Percentiles rank a stretch among this genome's conserved stretches.
phyloP scores from a whole-genome alignment of 1,284 basidiomycete species.

The Cryptococcus sp. region DNA sequence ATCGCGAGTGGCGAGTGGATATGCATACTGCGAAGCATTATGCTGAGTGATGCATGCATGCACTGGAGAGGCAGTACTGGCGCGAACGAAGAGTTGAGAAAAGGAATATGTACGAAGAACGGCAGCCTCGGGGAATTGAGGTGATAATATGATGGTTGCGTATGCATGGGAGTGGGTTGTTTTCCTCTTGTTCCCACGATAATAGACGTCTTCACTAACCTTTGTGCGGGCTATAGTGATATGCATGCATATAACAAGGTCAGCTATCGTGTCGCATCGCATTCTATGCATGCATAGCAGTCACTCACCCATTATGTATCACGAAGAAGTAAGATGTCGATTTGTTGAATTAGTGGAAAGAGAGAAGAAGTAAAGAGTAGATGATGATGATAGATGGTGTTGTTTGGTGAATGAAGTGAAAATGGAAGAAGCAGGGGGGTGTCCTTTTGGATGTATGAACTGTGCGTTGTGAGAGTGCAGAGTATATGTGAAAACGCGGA shows the following conservation, averaged over 20 bases:
- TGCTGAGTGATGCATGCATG: background rate
- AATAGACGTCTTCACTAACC: slow-evolving; percentile 23
- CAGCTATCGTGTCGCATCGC: background rate
- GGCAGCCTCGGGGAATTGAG: slow-evolving; percentile 5
- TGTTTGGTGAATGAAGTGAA: background rate
- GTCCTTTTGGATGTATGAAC: background rate
- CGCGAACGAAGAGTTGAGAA: slow-evolving; percentile 1
- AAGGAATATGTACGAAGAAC: slow-evolving; percentile 1
- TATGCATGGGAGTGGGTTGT: slow-evolving; percentile 4
- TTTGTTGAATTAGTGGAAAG: background rate
- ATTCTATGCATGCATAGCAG: slow-evolving; percentile 18
- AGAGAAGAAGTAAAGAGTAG: background rate
- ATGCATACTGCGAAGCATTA: background rate
- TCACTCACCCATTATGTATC: slow-evolving; percentile 31
- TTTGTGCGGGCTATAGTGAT: slow-evolving; percentile 35
- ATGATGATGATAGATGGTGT: background rate
- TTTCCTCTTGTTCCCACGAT: slow-evolving; percentile 4
- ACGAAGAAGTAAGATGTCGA: background rate
- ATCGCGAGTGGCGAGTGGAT: background rate
- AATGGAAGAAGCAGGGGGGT: background rate
- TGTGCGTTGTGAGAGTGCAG: background rate
- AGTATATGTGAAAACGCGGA: too few relatives aligned
- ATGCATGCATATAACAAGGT: slow-evolving; percentile 10
- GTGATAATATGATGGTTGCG: background rate
- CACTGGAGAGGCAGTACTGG: background rate